Percentiles rank a stretch among this genome's conserved stretches.
These are phyloP conservation scores for Ephemerocybe angulata DNA, from an alignment of 768 basidiomycete genomes.

Conservation along the genomic window DNA sequence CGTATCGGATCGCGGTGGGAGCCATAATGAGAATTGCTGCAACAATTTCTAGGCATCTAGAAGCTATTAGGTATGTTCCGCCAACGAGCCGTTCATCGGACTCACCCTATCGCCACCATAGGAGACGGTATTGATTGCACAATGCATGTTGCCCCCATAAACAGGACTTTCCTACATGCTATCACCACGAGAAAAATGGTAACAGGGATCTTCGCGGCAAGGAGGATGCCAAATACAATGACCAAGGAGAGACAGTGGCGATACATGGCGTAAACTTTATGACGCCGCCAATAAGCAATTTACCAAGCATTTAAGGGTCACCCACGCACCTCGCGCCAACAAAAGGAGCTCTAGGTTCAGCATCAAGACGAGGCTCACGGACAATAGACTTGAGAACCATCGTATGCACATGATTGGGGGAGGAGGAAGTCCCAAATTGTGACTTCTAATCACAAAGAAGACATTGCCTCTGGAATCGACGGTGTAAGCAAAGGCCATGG, in stretches of 20 bases:
- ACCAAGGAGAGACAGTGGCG: neutral
- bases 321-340: neutral
- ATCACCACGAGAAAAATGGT: neutral
- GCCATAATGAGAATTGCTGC: neutral
- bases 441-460: neutral
- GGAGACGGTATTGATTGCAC: neutral
- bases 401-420: neutral
- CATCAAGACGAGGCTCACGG: neutral
- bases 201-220: neutral
- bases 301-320: neutral
- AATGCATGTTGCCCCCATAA: neutral
- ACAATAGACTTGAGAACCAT: neutral
- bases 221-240: neutral
- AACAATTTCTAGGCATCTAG: neutral
- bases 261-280: conserved; percentile 3
- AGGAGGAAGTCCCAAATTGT: neutral
- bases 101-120: neutral
- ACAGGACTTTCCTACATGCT: neutral
- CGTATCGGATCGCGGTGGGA: neutral
- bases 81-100: neutral
- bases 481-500: neutral
- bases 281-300: neutral
- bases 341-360: neutral
- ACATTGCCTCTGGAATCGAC: neutral
- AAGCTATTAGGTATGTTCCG: neutral